phyloP scores from a whole-genome alignment of 2,329 filamentous ascomycete genomes.

The Talaromyces funiculosus region DNA sequence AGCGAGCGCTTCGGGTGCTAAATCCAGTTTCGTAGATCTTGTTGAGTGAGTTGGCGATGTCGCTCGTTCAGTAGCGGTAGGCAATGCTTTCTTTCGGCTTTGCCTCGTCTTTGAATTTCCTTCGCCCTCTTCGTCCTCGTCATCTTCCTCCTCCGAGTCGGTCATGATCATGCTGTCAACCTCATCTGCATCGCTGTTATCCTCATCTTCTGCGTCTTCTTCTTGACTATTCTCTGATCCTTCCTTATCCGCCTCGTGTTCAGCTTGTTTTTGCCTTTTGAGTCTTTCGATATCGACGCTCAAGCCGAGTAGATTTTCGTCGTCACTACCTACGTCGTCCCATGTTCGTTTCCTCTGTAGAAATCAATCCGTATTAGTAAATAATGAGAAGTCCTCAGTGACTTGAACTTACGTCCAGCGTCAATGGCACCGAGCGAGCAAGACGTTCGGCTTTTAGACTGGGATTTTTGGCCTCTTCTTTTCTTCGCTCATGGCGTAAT shows the following conservation, averaged over 20 bases:
- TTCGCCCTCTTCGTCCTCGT: slow-evolving; percentile 36
- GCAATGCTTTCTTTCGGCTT: slow-evolving; percentile 29
- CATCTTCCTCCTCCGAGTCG: slow-evolving; percentile 40
- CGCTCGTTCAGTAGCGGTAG: slow-evolving; percentile 44
- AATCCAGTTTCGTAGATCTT: slow-evolving; percentile 53
- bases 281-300: slow-evolving; percentile 46
- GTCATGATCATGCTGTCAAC: slow-evolving; percentile 69
- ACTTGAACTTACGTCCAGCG: slow-evolving; percentile 53
- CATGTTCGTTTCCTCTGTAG: slow-evolving; percentile 73
- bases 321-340: slow-evolving; percentile 64
- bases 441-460: slow-evolving; percentile 66
- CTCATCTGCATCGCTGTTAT: slow-evolving; percentile 52
- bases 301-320: slow-evolving; percentile 41
- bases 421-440: slow-evolving; percentile 70
- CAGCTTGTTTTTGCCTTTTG: slow-evolving; percentile 43
- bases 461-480: slow-evolving; percentile 80
- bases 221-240: slow-evolving; percentile 16
- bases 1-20: slow-evolving; percentile 56
- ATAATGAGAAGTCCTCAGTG: not conserved
- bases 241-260: slow-evolving; percentile 27
- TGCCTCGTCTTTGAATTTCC: slow-evolving; percentile 17
- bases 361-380: not conserved
- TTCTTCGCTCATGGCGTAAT: slow-evolving; percentile 69
- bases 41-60: slow-evolving; percentile 52
- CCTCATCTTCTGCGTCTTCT: slow-evolving; percentile 38